Base-by-base conservation (phyloP, 1,284 basidiomycete species). In the Ganoderma multipileum region DNA sequence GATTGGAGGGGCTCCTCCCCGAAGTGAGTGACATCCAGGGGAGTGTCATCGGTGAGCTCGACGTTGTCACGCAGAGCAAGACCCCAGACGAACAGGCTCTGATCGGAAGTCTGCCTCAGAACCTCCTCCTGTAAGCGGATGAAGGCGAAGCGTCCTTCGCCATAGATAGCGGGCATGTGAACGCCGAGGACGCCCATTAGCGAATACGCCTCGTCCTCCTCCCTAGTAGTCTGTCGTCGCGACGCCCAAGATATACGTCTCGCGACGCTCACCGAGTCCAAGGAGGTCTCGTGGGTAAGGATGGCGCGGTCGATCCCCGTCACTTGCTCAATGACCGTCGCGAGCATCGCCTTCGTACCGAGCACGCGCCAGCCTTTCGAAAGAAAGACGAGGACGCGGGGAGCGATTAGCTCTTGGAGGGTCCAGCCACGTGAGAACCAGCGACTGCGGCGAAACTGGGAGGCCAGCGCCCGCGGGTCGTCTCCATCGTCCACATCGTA, bases 381-480 rank as follows among this genome's bases (percentile, higher is more conserved):
- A 8, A 72, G 64, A 62, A 72, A 72, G 9, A 70, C 39, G 12
- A 72, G 58, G 8, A 66, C 39, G 20, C 65, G 55, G n/a, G 71
- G 71, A 12, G 71, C 71, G 26, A 72, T 62, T 16, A 72, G 67
- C 47, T 72, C 71, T 28, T 70, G 71, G 18, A 72, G 55, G n/a
- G 71, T 72, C 71, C 71, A 72, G 6, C 71, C 68, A 23, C 71
- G 61, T 5, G 39, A 57, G 42, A 70, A 72, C 71, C 71, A 72
- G 9, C 30, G 54, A 28, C 71, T 72, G 14, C 23, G 23, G 2
- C 71, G 66, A 50, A 72, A 72, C 20, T 63, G 55, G 8, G 66
- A 64, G n/a, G 28, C 2, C 3, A 8, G 18, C 18, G 33, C 52
- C 2, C 61, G 60, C 30, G 68, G 66, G 28, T 68, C 68, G 30